Base-by-base conservation (phyloP, 1,284 basidiomycete species). In the Pholiota adiposa region DNA sequence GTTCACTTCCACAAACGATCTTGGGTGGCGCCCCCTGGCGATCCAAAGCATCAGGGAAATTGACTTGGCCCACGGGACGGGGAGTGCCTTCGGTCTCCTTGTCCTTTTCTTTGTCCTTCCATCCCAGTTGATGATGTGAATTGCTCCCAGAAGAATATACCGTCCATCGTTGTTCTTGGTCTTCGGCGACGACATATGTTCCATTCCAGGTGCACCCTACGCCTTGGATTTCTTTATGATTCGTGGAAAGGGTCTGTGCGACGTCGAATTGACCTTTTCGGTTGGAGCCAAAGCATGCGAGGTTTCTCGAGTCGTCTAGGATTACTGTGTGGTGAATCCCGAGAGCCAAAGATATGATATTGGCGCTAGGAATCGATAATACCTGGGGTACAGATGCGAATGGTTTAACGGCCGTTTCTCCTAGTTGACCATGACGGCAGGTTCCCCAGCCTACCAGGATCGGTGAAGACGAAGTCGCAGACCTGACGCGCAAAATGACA, bases 141-240 rank as follows among this genome's bases (percentile, higher is more conserved):
- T 88, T 83, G 59, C 81, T 86, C 0, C 93, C 94, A 25, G 82
- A 82, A 0, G 88, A 83, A 19, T 79, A 67, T 4, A 88, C 60
- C 14, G 51, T 53, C 60, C 64, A 59, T 3, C n/a, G n/a, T n/a
- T 50, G 40, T 16, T 57, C 65, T 18, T 67, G 68, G 2, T 67
- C 66, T 14, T 61, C 51, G 2, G 69, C 64, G 6, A 87, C 70
- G 31, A 83, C 66, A 67, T 91, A 94, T 21, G 88, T 91, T n/a
- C 91, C 88, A 64, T 90, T 89, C 94, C 94, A 96, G 0, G 91
- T 93, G 60, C 91, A 90, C 0, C 77, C 83, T 33, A 94, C 73
- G 8, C 64, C 61, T 23, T 55, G 65, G 16, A 80, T 75, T 19
- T 67, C 11, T 21, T 29, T 9, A 16, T 23, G 2, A 65, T 5